Base-by-base conservation (phyloP, 495 filamentous ascomycete genomes). In the Penicillium paxilli region DNA sequence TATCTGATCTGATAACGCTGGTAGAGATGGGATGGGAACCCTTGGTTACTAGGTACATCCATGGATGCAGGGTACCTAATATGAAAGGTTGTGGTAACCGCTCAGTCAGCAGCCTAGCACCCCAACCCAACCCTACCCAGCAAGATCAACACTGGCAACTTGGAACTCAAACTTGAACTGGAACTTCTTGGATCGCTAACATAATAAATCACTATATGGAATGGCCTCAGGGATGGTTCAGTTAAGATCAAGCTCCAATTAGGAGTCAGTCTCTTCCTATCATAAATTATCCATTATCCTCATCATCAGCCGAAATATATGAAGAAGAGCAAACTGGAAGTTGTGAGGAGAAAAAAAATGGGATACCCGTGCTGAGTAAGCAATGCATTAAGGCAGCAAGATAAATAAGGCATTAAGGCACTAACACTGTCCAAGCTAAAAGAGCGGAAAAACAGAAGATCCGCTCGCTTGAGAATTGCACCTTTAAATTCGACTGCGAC, bases 181-280 rank as follows among this genome's bases (percentile, higher is more conserved):
- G 6, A 38, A 16, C 14, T 38, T n/a, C 11, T 16, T 19, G 14
- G 2, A n/a, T n/a, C 12, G 6, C 16, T 16, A 2, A 38, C 16
- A 38, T n/a, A n/a, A n/a, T n/a, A 17, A 0, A 19, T 5, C 3
- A 16, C 30, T 12, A 32, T 32, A 32, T 30, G 47, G 52, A 53
- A 54, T 62, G 72, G 72, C 63, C 63, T 75, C 72, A 75, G 72
- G 66, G 64, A 75, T 75, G 75, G 73, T 73, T 67, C 65, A 47
- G 62, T 68, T 66, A 52, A 83, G 78, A 82, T 83, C 80, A 83
- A 67, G 40, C 64, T 69, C 78, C 70, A 68, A 68, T 41, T 52
- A 54, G 67, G 67, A 70, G 69, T 84, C 81, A 84, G 77, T 73
- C 81, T 84, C 81, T 84, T 84, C 81, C 80, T 84, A 83, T 84